phyloP scores from a whole-genome alignment of 768 basidiomycete species.

The Leccinum ochraceum region DNA sequence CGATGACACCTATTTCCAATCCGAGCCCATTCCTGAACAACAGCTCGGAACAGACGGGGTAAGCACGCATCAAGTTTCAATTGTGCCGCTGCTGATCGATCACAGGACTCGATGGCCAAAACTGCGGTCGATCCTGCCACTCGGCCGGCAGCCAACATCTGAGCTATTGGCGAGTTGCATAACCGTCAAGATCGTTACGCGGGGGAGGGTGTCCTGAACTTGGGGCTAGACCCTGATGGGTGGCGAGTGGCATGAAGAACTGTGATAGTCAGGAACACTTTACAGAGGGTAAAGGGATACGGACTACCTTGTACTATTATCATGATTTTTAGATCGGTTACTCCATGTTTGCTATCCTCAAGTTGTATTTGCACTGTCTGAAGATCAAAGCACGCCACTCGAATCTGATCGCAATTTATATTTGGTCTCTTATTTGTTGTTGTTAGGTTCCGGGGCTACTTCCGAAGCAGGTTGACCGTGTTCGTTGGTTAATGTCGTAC shows the following conservation, averaged over 20 bases:
- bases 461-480: slow-evolving; percentile 17
- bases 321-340: neutral
- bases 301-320: neutral
- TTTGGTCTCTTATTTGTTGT: slow-evolving; percentile 7
- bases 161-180: slow-evolving; percentile 13
- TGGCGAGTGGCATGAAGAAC: neutral
- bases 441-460: slow-evolving; percentile 19
- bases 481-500: slow-evolving; percentile 17
- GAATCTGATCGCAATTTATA: neutral
- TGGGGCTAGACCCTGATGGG: neutral
- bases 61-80: neutral
- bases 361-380: neutral
- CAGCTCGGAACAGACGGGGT: slow-evolving; percentile 13
- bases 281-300: neutral
- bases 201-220: slow-evolving; percentile 21
- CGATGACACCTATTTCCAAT: slow-evolving; percentile 7
- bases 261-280: no score
- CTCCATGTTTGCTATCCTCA: neutral
- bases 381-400: neutral
- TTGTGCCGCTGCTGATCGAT: neutral
- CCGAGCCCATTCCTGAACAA: slow-evolving; percentile 5
- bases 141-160: neutral
- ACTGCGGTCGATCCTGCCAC: neutral
- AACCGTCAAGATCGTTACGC: slow-evolving; percentile 4
- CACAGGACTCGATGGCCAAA: neutral